Evolutionary conservation across 305 asterid species (phyloP).

Genomic region (Fraxinus nigra): DNA sequence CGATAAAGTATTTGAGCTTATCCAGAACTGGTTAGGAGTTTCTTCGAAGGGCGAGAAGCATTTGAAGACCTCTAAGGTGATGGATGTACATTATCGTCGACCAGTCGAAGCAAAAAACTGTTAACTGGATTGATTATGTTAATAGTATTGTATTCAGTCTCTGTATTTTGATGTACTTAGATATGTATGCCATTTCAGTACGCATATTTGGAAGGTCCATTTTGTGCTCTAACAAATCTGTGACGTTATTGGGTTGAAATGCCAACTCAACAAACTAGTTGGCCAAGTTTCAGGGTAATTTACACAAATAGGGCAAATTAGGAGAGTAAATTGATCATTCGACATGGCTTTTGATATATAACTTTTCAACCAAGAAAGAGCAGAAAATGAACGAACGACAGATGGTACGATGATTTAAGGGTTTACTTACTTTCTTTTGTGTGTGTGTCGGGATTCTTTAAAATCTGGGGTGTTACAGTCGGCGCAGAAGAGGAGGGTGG

Average conservation of each 20-base stretch:
- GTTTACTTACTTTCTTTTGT: not conserved
- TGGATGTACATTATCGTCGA: constrained; percentile 25
- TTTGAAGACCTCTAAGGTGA: constrained; percentile 36
- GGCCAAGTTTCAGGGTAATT: not conserved
- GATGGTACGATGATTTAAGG: not conserved
- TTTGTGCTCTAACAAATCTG: not conserved
- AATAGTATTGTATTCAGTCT: not conserved
- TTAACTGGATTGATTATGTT: not conserved
- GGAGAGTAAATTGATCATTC: not conserved
- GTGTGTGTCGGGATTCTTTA: not conserved
- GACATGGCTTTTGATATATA: not conserved
- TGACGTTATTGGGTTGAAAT: not conserved
- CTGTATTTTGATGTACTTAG: not conserved
- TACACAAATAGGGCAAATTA: not conserved
- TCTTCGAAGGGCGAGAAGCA: constrained; percentile 27
- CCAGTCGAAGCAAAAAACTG: not conserved
- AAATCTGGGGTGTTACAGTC: not conserved
- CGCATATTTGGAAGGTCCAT: not conserved
- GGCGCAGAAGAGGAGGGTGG: not conserved
- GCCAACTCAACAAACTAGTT: not conserved
- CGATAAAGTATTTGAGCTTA: constrained; percentile 36
- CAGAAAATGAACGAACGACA: not conserved
- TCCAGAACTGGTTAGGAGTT: constrained; percentile 47
- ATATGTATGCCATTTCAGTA: not conserved
- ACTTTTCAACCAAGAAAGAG: not conserved